Base-by-base conservation (phyloP, 1,284 basidiomycete genomes). In the Ceratobasidium papillatum region DNA sequence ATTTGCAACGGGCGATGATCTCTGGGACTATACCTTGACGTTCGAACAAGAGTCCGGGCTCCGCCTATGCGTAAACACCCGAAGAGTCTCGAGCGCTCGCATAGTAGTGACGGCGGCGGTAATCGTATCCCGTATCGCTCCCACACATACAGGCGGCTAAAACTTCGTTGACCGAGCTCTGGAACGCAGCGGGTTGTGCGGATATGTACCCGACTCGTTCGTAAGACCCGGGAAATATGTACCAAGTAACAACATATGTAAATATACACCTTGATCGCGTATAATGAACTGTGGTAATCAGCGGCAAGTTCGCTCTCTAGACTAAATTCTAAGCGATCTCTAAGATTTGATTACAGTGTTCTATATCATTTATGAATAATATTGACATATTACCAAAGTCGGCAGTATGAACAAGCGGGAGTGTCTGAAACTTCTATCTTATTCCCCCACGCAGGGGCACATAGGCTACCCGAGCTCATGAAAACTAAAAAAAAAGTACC, bases 11-110 rank as follows among this genome's bases (percentile, higher is more conserved):
- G n/a, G 14, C 17, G 19, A n/a, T 8, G 45, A 58, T 22, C n/a
- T 38, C 43, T 69, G 54, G 66, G 52, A 41, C 66, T 69, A 69
- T 32, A 51, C 66, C 66, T 27, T 34, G 66, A 41, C 36, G 54
- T 58, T 56, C 52, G 54, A 69, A 69, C 66, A 69, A 69, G 66
- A 36, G 38, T 5, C 25, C 25, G 2, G 41, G 8, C 45, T 7
- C 45, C 9, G 19, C 19, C 38, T 41, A 41, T 41, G n/a, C n/a
- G n/a, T n/a, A n/a, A 43, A 43, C 41, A 8, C 41, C 22, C 51
- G 22, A 25, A 52, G 51, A 52, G 51, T 5, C 41, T 8, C 41
- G 41, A 7, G 41, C 41, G 41, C 7, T 43, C 41, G 41, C 41
- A 7, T 43, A 43, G 8, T 7, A 43, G 41, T 43, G 8, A 14